These are phyloP conservation scores for Tulasnella sp. DNA, from an alignment of 768 basidiomycete genomes.

Conservation along the genomic window DNA sequence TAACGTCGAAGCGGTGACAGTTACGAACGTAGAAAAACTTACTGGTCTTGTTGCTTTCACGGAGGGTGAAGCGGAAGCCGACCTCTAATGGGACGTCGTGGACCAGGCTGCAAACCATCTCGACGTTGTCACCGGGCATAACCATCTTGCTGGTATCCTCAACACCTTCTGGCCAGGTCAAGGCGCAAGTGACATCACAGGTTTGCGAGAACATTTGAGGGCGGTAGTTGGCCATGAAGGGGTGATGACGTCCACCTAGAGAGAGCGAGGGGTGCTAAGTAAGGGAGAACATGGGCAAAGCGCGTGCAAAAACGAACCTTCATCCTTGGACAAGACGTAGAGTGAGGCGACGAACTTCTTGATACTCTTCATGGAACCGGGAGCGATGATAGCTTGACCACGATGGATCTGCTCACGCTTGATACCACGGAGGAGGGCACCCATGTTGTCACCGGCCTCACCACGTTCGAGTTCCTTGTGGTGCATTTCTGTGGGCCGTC, in stretches of 20 bases:
- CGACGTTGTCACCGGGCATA: constrained; percentile 97
- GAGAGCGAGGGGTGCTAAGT: background rate
- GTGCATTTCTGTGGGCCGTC: constrained; percentile 77
- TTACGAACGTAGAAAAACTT: constrained; percentile 36
- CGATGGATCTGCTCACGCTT: constrained; percentile 94
- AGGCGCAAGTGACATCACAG: constrained; percentile 79
- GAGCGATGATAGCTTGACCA: constrained; percentile 85
- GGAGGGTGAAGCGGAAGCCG: constrained; percentile 78
- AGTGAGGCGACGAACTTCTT: constrained; percentile 93
- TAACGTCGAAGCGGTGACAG: no score
- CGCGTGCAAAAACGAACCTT: constrained; percentile 44
- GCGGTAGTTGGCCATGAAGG: constrained; percentile 90
- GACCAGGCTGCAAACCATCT: constrained; percentile 78
- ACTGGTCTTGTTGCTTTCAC: constrained; percentile 93
- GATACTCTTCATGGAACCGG: constrained; percentile 85
- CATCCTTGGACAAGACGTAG: constrained; percentile 86
- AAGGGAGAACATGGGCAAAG: background rate
- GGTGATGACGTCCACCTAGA: constrained; percentile 72
- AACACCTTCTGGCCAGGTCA: constrained; percentile 85
- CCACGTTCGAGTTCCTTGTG: constrained; percentile 98
- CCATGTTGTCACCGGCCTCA: constrained; percentile 99
- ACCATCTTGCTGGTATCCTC: constrained; percentile 80
- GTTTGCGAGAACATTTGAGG: constrained; percentile 96
- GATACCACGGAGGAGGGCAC: constrained; percentile 90
- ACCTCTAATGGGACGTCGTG: constrained; percentile 86